A percentile compares a stretch with the other conserved stretches of the same genome.
Evolutionary conservation across 1,284 basidiomycete species (phyloP).

Genomic region (Ustanciosporium gigantosporum): DNA sequence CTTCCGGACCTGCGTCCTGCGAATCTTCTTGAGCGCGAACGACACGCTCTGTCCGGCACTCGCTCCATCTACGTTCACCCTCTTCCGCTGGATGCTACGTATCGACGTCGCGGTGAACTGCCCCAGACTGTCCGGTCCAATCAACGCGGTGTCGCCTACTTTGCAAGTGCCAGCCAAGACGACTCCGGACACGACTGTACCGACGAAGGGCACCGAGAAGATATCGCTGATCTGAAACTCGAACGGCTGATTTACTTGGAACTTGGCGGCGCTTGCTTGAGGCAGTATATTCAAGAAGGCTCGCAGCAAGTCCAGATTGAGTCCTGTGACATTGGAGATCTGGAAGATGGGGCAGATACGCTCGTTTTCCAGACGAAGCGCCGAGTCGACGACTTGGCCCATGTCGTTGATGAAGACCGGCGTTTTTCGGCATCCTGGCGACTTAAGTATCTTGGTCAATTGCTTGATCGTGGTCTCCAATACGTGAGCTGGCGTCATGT

Average conservation of each 20-base stretch:
- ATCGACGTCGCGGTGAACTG: conserved; percentile 80
- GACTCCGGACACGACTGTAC: conserved; percentile 92
- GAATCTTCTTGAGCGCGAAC: conserved; percentile 86
- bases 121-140: conserved; percentile 92
- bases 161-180: conserved; percentile 64
- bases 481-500: conserved; percentile 94
- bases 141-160: conserved; percentile 71
- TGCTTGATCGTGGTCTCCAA: conserved; percentile 88
- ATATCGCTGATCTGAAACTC: conserved; percentile 69
- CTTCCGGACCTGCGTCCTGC: conserved; percentile 81
- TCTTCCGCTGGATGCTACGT: conserved; percentile 91
- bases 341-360: conserved; percentile 88
- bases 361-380: conserved; percentile 48
- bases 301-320: conserved; percentile 73
- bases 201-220: conserved; percentile 81
- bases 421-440: conserved; percentile 75
- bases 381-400: conserved; percentile 47
- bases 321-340: conserved; percentile 91
- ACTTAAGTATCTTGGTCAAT: conserved; percentile 87
- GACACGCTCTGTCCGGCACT: conserved; percentile 92
- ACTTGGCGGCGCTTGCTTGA: conserved; percentile 53
- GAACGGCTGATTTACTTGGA: conserved; percentile 71
- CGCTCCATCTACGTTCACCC: conserved; percentile 78
- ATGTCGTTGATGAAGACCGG: conserved; percentile 49
- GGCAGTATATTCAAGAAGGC: conserved; percentile 61